Evolutionary conservation across 495 filamentous ascomycete species (phyloP), one percentile per base, ranked within the genome.

Genomic region (Talaromyces liani): DNA sequence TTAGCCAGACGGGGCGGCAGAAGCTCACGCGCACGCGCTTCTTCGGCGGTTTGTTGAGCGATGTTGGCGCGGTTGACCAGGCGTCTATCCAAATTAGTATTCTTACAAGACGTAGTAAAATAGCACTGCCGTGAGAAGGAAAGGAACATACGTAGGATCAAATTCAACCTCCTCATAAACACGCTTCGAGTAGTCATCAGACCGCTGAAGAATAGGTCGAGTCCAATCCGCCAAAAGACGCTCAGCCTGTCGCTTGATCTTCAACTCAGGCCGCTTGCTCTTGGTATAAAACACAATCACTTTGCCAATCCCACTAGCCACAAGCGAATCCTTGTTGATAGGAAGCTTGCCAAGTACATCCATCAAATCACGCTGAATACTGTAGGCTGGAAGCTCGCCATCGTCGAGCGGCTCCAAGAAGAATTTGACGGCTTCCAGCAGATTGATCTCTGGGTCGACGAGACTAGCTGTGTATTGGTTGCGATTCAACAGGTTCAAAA

Each of bases 401-500:
- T 97, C 92, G 64, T 91, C 89, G 49, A 97, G 84, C 4, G 95
- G 95, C 71, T 99, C 95, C 12, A 99, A 87, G 85, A 98, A 98
- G 83, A 93, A 96, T 68, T 90, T 90, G 67, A 99, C 91, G 2
- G 91, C 90, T 73, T 95, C 91, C 33, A 99, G 82, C 65, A 99
- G 86, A 77, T 97, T 97, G 71, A 88, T 94, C 68, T 97, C 93
- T 0, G 93, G 92, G 66, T 99, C 95, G 63, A 97, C 87, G 63
- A 97, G 86, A 65, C 86, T 83, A 75, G 91, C 90, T 36, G 93
- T 82, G 53, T 88, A 91, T 61, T 82, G 78, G 70, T 92, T 93
- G 65, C 92, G 91, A 72, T 91, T 96, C 41, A 99, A 83, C 6
- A 97, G 79, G 53, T 85, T 84, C 25, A 92, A 87, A 6, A 99